Percentiles rank a stretch among this genome's conserved stretches.
Evolutionary conservation across 495 filamentous ascomycete genomes (phyloP).

Genomic region (Aspergillus ostianus): DNA sequence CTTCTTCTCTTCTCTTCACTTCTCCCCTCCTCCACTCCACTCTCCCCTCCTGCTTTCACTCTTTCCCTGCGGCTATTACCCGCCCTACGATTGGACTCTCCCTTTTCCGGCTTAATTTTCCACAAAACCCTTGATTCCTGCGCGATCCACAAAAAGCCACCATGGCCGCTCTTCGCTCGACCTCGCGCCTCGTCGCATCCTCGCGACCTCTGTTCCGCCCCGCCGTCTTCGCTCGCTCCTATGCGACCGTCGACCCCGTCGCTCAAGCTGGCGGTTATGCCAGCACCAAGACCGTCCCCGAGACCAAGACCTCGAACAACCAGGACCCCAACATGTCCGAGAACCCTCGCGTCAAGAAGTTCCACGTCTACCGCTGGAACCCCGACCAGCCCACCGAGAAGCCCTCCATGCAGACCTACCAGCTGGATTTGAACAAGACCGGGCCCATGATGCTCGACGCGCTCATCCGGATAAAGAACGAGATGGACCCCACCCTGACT

Average conservation of each 20-base stretch:
- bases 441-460: slow-evolving; percentile 98
- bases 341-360: slow-evolving; percentile 76
- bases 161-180: slow-evolving; percentile 80
- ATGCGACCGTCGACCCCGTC: slow-evolving; percentile 52
- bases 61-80: slow-evolving; percentile 5
- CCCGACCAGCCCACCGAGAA: slow-evolving; percentile 87
- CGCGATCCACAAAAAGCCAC: slow-evolving; percentile 18
- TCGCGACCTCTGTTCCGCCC: slow-evolving; percentile 53
- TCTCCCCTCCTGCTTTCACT: slow-evolving; percentile 2
- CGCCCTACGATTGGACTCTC: neutral
- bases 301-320: slow-evolving; percentile 51
- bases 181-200: slow-evolving; percentile 62
- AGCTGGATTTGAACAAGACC: slow-evolving; percentile 95
- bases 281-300: slow-evolving; percentile 31
- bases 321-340: slow-evolving; percentile 54
- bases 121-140: slow-evolving; percentile 7
- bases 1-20: neutral
- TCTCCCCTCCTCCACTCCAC: slow-evolving; percentile 5
- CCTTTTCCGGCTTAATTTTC: neutral
- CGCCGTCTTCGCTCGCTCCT: slow-evolving; percentile 44
- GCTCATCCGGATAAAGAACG: slow-evolving; percentile 97
- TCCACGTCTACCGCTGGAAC: slow-evolving; percentile 99
- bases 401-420: slow-evolving; percentile 92
- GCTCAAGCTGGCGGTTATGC: slow-evolving; percentile 28
- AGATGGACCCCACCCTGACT: slow-evolving; percentile 92